A percentile compares a stretch with the other conserved stretches of the same genome.
These are phyloP conservation scores for Calycina herbarum DNA, from an alignment of 2,329 filamentous ascomycete genomes.

Conservation along the genomic window DNA sequence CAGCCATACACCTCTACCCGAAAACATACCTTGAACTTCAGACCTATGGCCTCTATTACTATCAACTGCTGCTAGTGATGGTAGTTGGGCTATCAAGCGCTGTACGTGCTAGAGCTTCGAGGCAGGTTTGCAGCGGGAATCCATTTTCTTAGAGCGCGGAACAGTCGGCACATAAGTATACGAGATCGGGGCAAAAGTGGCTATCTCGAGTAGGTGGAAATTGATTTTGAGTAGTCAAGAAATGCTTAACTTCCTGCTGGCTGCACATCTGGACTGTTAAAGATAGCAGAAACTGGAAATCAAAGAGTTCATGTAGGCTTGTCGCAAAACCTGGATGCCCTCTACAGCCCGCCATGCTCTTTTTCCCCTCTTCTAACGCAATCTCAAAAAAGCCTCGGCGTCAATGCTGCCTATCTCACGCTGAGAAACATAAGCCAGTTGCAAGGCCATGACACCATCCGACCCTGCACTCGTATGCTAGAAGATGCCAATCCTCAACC, in stretches of 20 bases:
- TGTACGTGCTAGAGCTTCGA: constrained; percentile 10
- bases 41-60: too few species aligned
- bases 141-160: constrained; percentile 23
- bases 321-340: constrained; percentile 19
- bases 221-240: constrained; percentile 22
- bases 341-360: constrained; percentile 17
- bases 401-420: constrained; percentile 19
- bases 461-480: constrained; percentile 24
- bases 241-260: constrained; percentile 22
- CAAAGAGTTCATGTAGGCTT: constrained; percentile 16
- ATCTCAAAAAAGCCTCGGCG: constrained; percentile 20
- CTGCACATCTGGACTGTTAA: constrained; percentile 18
- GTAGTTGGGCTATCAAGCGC: too few species aligned
- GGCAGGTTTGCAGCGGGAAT: constrained; percentile 19
- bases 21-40: too few species aligned
- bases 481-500: constrained; percentile 22
- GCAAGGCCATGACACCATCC: constrained; percentile 17
- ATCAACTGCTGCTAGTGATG: too few species aligned
- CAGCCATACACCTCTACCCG: too few species aligned
- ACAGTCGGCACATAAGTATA: constrained; percentile 28
- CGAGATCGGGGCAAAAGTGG: constrained; percentile 22
- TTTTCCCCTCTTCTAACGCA: constrained; percentile 14
- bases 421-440: constrained; percentile 19
- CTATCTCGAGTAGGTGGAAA: constrained; percentile 25
- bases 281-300: constrained; percentile 16